Conservation (phyloP, 208 protist species). For the Trypanosoma brucei region DNA sequence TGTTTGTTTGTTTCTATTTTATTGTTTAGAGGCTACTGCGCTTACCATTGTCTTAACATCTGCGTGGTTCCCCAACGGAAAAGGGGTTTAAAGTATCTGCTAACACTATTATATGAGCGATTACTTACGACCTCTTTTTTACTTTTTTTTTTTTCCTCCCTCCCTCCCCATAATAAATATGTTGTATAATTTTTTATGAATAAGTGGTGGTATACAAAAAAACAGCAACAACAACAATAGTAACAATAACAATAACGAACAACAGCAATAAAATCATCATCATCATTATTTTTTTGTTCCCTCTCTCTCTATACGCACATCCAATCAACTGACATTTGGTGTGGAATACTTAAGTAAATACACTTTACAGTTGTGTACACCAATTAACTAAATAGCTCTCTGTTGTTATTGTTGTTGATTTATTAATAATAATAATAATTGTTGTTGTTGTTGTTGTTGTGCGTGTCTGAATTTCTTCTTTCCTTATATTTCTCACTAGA, state of each 20-base stretch:
- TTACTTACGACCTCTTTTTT: too few species aligned
- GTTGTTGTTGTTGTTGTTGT: slow-evolving; percentile 1
- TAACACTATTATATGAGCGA: too few species aligned
- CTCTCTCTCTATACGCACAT: too few species aligned
- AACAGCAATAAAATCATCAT: not conserved
- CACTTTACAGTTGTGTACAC: not conserved
- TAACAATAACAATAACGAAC: not conserved
- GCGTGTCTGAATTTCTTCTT: not conserved
- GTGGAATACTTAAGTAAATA: too few species aligned
- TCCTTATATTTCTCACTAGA: not conserved
- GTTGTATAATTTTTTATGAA: slow-evolving; percentile 2
- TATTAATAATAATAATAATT: not conserved
- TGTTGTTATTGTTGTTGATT: too few species aligned
- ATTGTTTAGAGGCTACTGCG: too few species aligned
- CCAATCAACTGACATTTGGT: too few species aligned
- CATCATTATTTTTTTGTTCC: too few species aligned
- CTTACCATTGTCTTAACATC: too few species aligned
- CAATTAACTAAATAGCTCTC: not conserved
- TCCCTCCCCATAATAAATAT: not conserved
- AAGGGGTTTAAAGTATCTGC: too few species aligned
- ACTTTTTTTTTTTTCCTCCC: slow-evolving; percentile 3
- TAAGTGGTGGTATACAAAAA: not conserved
- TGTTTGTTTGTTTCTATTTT: too few species aligned
- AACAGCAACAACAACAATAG: not conserved
- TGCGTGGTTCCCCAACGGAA: too few species aligned